A percentile compares a stretch with the other conserved stretches of the same genome.
Conservation (phyloP, 352 stramenopile genomes). For the Phytophthora kernoviae region DNA sequence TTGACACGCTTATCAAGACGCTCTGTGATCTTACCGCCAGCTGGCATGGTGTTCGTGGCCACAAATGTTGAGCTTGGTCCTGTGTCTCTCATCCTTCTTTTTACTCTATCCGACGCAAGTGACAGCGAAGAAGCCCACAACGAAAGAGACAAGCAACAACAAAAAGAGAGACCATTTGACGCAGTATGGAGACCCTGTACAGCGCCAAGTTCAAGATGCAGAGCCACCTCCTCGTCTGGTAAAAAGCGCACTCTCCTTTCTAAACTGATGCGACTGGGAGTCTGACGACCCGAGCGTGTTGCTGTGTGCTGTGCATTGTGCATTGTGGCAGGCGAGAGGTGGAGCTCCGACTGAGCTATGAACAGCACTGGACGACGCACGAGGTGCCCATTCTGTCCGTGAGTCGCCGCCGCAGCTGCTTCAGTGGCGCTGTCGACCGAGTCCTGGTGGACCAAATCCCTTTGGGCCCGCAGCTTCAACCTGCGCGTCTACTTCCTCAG, state of each 20-base stretch:
- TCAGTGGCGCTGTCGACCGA: not conserved
- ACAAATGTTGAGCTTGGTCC: no score
- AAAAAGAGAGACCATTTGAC: not conserved
- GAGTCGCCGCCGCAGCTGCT: not conserved
- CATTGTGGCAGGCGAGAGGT: not conserved
- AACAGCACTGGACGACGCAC: not conserved
- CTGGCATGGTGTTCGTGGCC: no score
- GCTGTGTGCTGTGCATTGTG: not conserved
- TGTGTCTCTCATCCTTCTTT: no score
- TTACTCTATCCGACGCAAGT: no score
- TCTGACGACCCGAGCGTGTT: no score
- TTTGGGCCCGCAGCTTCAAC: not conserved
- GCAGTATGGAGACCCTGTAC: not conserved
- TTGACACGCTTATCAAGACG: no score
- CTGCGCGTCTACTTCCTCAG: not conserved
- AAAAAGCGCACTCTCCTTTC: not conserved
- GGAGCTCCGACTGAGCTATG: not conserved
- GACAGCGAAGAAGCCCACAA: no score
- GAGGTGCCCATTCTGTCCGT: not conserved
- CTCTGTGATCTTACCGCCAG: no score
- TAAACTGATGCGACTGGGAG: not conserved
- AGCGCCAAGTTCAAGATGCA: not conserved
- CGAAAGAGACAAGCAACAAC: no score
- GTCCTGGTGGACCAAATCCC: not conserved
- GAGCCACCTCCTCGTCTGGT: not conserved